These are phyloP conservation scores for Oryza longistaminata DNA, from an alignment of 176 grass and related monocot species.

Conservation along the genomic window DNA sequence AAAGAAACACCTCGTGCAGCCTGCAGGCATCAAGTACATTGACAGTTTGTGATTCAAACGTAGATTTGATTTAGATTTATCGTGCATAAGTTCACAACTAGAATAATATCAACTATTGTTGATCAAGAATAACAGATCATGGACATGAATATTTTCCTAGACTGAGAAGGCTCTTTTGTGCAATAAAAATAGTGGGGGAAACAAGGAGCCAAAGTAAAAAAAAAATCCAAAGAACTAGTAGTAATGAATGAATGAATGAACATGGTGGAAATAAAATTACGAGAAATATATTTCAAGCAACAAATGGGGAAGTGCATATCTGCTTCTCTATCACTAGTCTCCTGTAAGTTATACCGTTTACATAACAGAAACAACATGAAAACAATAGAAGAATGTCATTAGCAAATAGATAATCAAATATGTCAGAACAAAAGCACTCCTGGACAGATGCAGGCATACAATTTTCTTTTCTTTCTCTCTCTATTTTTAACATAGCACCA, in stretches of 20 bases:
- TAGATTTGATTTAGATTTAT: neutral
- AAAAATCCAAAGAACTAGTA: neutral
- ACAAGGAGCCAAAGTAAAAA: neutral
- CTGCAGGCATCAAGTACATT: slow-evolving; percentile 52
- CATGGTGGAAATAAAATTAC: neutral
- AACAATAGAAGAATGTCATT: neutral
- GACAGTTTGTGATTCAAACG: neutral
- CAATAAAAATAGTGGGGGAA: neutral
- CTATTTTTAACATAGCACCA: neutral
- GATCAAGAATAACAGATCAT: neutral
- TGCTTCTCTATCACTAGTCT: neutral
- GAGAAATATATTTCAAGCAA: neutral
- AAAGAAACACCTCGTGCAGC: slow-evolving; percentile 54
- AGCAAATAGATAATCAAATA: neutral
- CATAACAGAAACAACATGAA: neutral
- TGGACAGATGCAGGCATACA: neutral
- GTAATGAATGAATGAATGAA: neutral
- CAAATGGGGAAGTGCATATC: neutral
- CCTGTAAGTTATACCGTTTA: neutral
- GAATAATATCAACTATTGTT: neutral
- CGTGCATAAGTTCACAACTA: neutral
- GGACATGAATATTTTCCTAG: neutral
- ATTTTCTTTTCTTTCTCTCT: neutral
- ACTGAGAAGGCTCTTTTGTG: neutral
- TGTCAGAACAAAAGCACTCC: neutral